Evolutionary conservation across 768 basidiomycete species (phyloP), one percentile per base, ranked within the genome.

Genomic region (Clathrus columnatus): DNA sequence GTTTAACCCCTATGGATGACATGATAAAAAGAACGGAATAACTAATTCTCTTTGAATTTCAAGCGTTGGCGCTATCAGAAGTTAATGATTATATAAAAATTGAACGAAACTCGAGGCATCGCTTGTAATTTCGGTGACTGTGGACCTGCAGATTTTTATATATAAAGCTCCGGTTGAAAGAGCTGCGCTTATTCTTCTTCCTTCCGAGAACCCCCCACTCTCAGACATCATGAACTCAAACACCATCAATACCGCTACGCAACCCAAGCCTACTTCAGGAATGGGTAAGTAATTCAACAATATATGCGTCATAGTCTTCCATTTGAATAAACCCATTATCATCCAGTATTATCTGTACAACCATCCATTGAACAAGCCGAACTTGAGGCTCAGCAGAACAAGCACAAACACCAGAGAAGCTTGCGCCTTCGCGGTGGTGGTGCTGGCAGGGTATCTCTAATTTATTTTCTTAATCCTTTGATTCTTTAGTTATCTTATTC

Each of bases 321-420:
- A 18, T 26, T 55, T 46, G 48, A 20, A n/a, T n/a, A n/a, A n/a
- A n/a, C n/a, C n/a, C 45, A 28, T 43, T 26, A 10, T 42, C 17
- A 14, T 18, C 23, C 6, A 55, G 54, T 55, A 16, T 27, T 55
- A 4, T 55, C 54, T 10, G 54, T 55, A 20, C 54, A 55, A 21
- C 54, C 54, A 8, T 55, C 54, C 23, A 55, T 55, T n/a, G 54
- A 55, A 48, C 54, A 55, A 23, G 54, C 54, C 27, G 26, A 55
- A 29, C 45, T 48, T 26, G 54, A 55, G 45, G 42, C 44, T 20
- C 44, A 30, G 18, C 54, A 55, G 24, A 18, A 10, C 21, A n/a
- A 11, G 11, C 36, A 36, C 36, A 47, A 48, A 18, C 28, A 48
- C 11, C 54, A 55, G 28, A 55, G 48, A 30, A 48, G 26, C 21